These are phyloP conservation scores for Coemansia sp. DNA, from an alignment of 192 early-diverging fungal species.

Conservation along the genomic window DNA sequence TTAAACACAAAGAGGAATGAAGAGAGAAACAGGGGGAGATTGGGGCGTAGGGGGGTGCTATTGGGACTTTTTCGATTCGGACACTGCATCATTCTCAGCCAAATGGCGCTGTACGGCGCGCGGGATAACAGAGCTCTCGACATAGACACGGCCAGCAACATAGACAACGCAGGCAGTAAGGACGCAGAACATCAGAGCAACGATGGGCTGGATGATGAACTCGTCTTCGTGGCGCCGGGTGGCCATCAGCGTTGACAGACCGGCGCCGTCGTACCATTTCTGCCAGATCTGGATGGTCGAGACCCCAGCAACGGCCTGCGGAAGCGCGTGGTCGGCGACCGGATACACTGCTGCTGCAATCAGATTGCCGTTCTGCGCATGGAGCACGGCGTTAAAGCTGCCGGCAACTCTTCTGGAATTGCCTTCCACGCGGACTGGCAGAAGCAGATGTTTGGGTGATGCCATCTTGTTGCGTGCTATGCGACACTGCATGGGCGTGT, in stretches of 20 bases:
- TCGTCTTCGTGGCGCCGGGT: slow-evolving; percentile 45
- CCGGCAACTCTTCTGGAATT: slow-evolving; percentile 21
- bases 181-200: slow-evolving; percentile 51
- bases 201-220: slow-evolving; percentile 49
- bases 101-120: slow-evolving; percentile 12
- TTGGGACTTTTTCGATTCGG: slow-evolving; percentile 29
- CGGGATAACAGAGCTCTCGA: slow-evolving; percentile 49
- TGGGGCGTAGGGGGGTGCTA: neutral
- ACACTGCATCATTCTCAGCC: slow-evolving; percentile 1
- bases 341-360: slow-evolving; percentile 41
- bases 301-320: slow-evolving; percentile 38
- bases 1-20: neutral
- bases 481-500: slow-evolving; percentile 33
- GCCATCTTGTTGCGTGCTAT: slow-evolving; percentile 22
- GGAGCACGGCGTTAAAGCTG: slow-evolving; percentile 43
- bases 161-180: slow-evolving; percentile 50
- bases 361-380: slow-evolving; percentile 30
- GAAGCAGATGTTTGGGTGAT: slow-evolving; percentile 16
- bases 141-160: slow-evolving; percentile 52
- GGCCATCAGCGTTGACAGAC: slow-evolving; percentile 39
- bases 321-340: slow-evolving; percentile 34
- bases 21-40: too few species aligned
- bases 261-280: slow-evolving; percentile 46
- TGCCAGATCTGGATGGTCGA: slow-evolving; percentile 45
- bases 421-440: slow-evolving; percentile 18